Evolutionary conservation across 257 asterid species (phyloP).

Genomic region (Solanum gandarillasii): DNA sequence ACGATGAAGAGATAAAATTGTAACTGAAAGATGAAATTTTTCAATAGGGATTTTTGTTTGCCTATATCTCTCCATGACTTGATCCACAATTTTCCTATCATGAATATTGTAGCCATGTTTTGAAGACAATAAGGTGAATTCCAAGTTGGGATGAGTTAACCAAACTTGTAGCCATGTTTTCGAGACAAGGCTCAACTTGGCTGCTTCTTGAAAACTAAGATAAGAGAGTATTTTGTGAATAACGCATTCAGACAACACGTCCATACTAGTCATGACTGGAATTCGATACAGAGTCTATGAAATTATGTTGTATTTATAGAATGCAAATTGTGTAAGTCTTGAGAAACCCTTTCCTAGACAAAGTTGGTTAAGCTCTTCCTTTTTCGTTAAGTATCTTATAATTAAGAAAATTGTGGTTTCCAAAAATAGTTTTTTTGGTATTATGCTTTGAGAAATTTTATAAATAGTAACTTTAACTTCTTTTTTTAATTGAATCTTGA

Average conservation of each 20-base stretch:
- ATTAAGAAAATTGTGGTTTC: background rate
- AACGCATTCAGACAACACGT: background rate
- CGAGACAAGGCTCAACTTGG: background rate
- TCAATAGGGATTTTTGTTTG: background rate
- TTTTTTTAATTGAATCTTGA: too few species aligned
- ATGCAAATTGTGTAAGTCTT: background rate
- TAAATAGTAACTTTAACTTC: too few species aligned
- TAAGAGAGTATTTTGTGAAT: background rate
- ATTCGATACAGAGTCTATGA: background rate
- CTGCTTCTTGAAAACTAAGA: background rate
- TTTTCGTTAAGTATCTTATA: background rate
- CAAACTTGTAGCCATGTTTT: background rate
- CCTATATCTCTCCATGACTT: background rate
- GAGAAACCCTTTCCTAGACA: background rate
- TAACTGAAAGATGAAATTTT: background rate
- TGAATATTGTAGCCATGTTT: too few species aligned
- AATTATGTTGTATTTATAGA: background rate
- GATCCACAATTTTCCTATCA: background rate
- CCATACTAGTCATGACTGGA: background rate
- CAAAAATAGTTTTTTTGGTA: background rate
- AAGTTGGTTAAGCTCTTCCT: background rate
- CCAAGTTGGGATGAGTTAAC: background rate
- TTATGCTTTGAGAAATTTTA: too few species aligned
- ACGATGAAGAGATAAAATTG: rapidly evolving
- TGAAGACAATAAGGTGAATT: background rate